Percentiles rank a stretch among this genome's conserved stretches.
phyloP scores from a whole-genome alignment of 2,329 filamentous ascomycete species.

The Lomentospora prolificans region DNA sequence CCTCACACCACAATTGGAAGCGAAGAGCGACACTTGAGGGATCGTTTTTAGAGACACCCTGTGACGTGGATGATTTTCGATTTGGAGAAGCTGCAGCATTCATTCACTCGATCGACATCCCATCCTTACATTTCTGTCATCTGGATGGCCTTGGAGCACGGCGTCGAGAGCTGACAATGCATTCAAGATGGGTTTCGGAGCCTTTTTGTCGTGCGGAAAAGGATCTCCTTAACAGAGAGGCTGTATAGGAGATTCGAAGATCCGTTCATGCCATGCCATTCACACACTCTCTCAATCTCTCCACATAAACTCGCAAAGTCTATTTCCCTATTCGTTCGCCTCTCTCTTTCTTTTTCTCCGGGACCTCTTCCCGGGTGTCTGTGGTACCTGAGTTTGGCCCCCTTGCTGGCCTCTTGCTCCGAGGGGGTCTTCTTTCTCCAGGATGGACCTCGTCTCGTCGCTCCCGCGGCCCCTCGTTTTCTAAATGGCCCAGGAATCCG shows the following conservation, averaged over 20 bases:
- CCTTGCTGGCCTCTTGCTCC: neutral
- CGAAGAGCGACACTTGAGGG: too few relatives aligned
- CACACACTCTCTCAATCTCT: neutral
- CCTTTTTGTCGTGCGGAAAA: neutral
- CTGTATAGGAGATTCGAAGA: neutral
- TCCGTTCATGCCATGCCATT: neutral
- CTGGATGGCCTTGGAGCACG: too few relatives aligned
- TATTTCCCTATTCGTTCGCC: conserved; percentile 1
- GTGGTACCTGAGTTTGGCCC: neutral
- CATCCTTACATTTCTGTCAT: too few relatives aligned
- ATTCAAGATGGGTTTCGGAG: neutral
- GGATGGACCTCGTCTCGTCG: neutral
- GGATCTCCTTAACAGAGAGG: neutral
- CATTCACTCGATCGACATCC: too few relatives aligned
- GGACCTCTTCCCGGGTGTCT: neutral
- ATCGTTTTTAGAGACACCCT: too few relatives aligned
- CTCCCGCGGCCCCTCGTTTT: neutral
- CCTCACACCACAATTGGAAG: too few relatives aligned
- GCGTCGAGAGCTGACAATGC: too few relatives aligned
- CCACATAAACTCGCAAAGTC: neutral
- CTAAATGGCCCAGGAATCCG: neutral
- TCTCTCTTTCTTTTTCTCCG: neutral
- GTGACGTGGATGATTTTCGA: too few relatives aligned
- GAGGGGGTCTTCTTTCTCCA: neutral
- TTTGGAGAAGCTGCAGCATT: too few relatives aligned